Evolutionary conservation across 495 filamentous ascomycete genomes (phyloP), one percentile per base, ranked within the genome.

Genomic region (Amniculicola lignicola): DNA sequence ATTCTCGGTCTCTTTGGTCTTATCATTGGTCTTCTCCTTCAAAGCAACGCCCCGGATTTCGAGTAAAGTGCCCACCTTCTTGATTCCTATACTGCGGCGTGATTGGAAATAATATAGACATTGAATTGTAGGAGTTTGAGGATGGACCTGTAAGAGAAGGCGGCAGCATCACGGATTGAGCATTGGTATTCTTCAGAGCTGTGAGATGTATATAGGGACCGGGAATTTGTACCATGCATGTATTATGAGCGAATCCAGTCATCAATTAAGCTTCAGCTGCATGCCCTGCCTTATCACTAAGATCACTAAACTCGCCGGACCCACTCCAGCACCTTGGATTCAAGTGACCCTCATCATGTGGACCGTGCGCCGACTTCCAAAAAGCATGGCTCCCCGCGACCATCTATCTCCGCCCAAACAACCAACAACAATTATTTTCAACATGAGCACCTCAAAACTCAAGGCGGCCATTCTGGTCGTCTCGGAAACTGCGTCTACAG

Each of bases 1-100:
- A 90, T 99, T 16, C 77, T 99, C 14, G 94, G 94, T 50, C 79
- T 99, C n/a, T 99, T 99, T 68, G 94, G 94, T 47, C 75, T 99
- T 47, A 99, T 99, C 69, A 81, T 97, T 61, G 94, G 94, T 33
- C 76, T 99, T 39, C 77, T 99, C 65, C 77, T 97, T 22, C 85
- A 87, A 22, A 77, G 85, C 57, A 92, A 90, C 71, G 91, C 92
- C 21, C 46, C 67, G 4, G 88, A 89, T 33, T 95, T 98, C 66
- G 75, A 80, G 16, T 40, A 18, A 40, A 40, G 7, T 9, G 16
- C 6, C 10, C n/a, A 33, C 29, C n/a, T n/a, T n/a, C n/a, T n/a
- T n/a, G n/a, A n/a, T n/a, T n/a, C n/a, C n/a, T n/a, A n/a, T n/a
- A n/a, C n/a, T n/a, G n/a, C n/a, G n/a, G n/a, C n/a, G n/a, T n/a